Conservation (phyloP, 805 yeast genomes). For the Candida taoyuanica region DNA sequence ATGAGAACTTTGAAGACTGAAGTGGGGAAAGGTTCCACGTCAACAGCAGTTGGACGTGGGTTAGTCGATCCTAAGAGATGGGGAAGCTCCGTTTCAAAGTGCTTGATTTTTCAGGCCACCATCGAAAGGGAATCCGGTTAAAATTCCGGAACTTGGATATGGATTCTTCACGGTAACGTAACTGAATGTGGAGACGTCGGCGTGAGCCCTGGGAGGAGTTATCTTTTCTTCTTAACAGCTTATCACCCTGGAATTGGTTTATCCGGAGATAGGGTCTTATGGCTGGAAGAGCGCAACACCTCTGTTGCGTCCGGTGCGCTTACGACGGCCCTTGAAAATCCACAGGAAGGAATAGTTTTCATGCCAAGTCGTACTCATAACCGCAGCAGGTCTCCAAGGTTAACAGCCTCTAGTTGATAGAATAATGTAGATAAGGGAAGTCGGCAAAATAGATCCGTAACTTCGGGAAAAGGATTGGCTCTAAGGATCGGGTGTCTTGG, state of each 20-base stretch:
- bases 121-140: background rate
- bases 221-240: conserved; percentile 4
- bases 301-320: conserved; percentile 3
- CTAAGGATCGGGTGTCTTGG: background rate
- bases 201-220: conserved; percentile 3
- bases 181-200: conserved; percentile 4
- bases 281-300: conserved; percentile 2
- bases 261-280: conserved; percentile 3
- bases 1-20: background rate
- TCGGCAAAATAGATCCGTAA: background rate
- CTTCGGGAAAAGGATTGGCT: background rate
- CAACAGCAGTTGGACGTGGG: background rate
- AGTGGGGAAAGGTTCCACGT: background rate
- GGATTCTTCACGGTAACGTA: conserved; percentile 1
- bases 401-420: background rate
- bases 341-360: background rate
- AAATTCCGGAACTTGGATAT: background rate
- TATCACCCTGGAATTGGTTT: conserved; percentile 4
- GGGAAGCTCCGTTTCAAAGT: background rate
- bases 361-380: background rate
- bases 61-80: background rate
- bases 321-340: background rate
- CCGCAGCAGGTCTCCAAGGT: background rate
- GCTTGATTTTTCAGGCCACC: background rate
- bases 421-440: background rate